Conservation (phyloP, 305 asterid species). For the Fraxinus dipetala region DNA sequence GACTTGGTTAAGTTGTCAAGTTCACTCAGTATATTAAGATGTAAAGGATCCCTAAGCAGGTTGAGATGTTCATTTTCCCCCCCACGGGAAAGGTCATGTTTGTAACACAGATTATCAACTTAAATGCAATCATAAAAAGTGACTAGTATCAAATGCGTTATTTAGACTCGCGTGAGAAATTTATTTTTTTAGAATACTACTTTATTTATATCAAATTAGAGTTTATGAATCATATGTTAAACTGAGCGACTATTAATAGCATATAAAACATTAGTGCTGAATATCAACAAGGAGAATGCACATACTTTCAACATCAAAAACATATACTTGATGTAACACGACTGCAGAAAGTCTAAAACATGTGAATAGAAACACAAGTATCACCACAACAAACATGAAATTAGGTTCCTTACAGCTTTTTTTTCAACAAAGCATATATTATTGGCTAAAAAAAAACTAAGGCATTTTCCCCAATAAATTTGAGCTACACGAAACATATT, state of each 20-base stretch:
- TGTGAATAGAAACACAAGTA: neutral
- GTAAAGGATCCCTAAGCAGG: neutral
- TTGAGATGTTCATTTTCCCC: neutral
- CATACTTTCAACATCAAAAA: neutral
- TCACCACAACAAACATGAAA: neutral
- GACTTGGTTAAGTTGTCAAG: neutral
- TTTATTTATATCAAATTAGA: neutral
- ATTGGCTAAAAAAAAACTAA: constrained; percentile 7
- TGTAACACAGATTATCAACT: neutral
- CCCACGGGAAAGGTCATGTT: neutral
- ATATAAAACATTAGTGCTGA: neutral
- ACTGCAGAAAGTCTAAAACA: neutral
- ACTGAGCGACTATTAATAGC: neutral
- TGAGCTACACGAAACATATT: neutral
- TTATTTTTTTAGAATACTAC: neutral
- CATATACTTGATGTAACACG: neutral
- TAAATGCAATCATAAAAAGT: neutral
- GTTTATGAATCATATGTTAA: neutral
- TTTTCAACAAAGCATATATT: neutral
- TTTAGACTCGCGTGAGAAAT: neutral
- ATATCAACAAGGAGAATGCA: neutral
- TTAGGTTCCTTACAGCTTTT: neutral
- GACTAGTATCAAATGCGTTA: neutral
- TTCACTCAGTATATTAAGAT: neutral
- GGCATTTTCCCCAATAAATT: neutral